Evolutionary conservation across 345 rosid genomes (phyloP).

Genomic region (Aquilaria malaccensis): DNA sequence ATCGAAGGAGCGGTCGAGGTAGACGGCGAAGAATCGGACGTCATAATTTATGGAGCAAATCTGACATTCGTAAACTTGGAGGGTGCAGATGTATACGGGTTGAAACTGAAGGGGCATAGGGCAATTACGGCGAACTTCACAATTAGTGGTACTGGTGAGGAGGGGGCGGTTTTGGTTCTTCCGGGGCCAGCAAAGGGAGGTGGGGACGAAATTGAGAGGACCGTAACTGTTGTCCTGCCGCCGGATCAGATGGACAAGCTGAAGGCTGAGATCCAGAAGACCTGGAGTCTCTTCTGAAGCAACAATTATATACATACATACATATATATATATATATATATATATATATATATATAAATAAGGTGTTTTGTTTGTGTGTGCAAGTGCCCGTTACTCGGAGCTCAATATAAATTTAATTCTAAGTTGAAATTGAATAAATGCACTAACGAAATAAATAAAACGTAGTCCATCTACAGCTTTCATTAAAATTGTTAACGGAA

Average conservation of each 20-base stretch:
- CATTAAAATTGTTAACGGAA: too few relatives aligned
- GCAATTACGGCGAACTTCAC: conserved; percentile 40
- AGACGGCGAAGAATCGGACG: conserved; percentile 28
- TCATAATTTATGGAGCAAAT: conserved; percentile 48
- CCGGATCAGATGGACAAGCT: conserved; percentile 27
- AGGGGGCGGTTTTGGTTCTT: conserved; percentile 47
- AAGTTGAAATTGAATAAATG: too few relatives aligned
- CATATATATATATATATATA: too few relatives aligned
- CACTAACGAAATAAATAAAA: too few relatives aligned
- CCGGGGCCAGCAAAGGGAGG: conserved; percentile 19
- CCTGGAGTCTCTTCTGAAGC: conserved; percentile 9
- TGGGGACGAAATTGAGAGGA: conserved; percentile 17
- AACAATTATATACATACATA: too few relatives aligned
- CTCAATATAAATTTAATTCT: too few relatives aligned
- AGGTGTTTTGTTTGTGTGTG: too few relatives aligned
- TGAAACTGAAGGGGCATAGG: conserved; percentile 40
- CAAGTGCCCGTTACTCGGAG: too few relatives aligned
- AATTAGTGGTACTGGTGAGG: conserved; percentile 51
- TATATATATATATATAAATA: too few relatives aligned
- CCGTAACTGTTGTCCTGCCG: conserved; percentile 35
- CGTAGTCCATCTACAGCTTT: too few relatives aligned
- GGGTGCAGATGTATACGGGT: conserved; percentile 31
- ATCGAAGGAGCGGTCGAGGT: conserved; percentile 20
- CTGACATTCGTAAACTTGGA: conserved; percentile 63
- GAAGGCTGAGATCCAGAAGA: conserved; percentile 21